Evolutionary conservation across 2,329 filamentous ascomycete genomes (phyloP), one percentile per base, ranked within the genome.

Genomic region (Aspergillus sp.): DNA sequence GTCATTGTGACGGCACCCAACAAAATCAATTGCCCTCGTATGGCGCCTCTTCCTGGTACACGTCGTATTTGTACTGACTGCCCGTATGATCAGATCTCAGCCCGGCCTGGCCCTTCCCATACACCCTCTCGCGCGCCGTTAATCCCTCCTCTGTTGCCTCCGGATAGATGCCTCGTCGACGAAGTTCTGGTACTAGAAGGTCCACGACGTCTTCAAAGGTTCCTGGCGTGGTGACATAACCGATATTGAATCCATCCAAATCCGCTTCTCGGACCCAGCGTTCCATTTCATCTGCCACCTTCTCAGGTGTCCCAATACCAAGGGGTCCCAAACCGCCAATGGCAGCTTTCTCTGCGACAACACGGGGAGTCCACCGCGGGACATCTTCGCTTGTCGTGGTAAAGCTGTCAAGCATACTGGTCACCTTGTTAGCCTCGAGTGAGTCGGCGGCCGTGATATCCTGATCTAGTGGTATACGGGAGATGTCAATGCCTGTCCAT

Each of bases 401-500:
- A 55, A 84, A 79, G 0, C 75, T 73, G 27, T 81, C 78, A 3
- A 84, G 70, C 8, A 81, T 71, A 48, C 79, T 82, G 31, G 76
- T 78, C 2, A 84, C 75, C 61, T 79, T 82, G 61, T 81, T 72
- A 12, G 80, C 81, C 60, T 85, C 83, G 2, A 75, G 73, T 0
- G 82, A 83, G 60, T 86, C 82, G 3, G 77, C 80, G 0, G 79
- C 78, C 0, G 79, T 72, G 59, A 88, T 76, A 15, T 84, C 82
- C 61, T 86, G 78, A 59, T 87, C 85, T 0, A 86, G 66, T 0
- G 83, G 82, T 43, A 86, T 78, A 63, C 78, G 77, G 3, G 80
- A 83, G 15, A 86, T 75, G 64, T 87, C 84, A 57, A 87, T 85
- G 0, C 84, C 84, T 0, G 83, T 85, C 81, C 82, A 85, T 1